A percentile compares a stretch with the other conserved stretches of the same genome.
Conservation (phyloP, 768 basidiomycete genomes). For the Boletus vinaceobasis region DNA sequence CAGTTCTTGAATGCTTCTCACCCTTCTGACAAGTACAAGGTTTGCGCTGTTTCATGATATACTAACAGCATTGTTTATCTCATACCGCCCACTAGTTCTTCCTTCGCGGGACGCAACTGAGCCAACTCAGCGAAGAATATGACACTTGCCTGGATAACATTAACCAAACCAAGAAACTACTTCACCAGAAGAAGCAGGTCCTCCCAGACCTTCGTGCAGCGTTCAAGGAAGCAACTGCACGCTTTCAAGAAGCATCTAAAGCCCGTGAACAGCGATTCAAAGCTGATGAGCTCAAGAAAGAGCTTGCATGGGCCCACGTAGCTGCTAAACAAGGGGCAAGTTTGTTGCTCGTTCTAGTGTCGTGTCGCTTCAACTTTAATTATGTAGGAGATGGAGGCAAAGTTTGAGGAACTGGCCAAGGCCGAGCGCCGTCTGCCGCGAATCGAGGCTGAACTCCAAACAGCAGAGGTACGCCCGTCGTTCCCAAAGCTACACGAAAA, state of each 20-base stretch:
- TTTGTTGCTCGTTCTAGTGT: neutral
- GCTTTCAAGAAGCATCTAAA: slow-evolving; percentile 70
- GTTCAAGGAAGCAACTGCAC: slow-evolving; percentile 52
- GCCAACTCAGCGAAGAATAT: slow-evolving; percentile 86
- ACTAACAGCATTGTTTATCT: neutral
- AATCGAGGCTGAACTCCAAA: slow-evolving; percentile 37
- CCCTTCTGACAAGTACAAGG: slow-evolving; percentile 86
- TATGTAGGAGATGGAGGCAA: slow-evolving; percentile 41
- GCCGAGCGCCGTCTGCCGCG: slow-evolving; percentile 37
- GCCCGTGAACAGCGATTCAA: slow-evolving; percentile 68
- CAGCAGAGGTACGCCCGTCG: slow-evolving; percentile 34
- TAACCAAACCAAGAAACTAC: slow-evolving; percentile 58
- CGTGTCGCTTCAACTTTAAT: neutral
- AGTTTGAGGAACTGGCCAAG: slow-evolving; percentile 41
- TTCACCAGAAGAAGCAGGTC: slow-evolving; percentile 68
- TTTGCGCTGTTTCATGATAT: slow-evolving; percentile 27
- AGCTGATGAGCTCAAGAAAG: slow-evolving; percentile 68
- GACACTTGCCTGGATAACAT: slow-evolving; percentile 72
- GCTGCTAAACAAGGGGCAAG: slow-evolving; percentile 62
- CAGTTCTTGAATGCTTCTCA: slow-evolving; percentile 85
- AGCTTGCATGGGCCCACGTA: slow-evolving; percentile 88
- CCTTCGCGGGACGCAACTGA: slow-evolving; percentile 87
- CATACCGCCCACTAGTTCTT: slow-evolving; percentile 63
- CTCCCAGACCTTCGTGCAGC: slow-evolving; percentile 70
- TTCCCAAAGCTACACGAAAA: slow-evolving; percentile 1